phyloP scores from a whole-genome alignment of 1,139 yeast species.

The Yamadazyma spencermartinsiae region DNA sequence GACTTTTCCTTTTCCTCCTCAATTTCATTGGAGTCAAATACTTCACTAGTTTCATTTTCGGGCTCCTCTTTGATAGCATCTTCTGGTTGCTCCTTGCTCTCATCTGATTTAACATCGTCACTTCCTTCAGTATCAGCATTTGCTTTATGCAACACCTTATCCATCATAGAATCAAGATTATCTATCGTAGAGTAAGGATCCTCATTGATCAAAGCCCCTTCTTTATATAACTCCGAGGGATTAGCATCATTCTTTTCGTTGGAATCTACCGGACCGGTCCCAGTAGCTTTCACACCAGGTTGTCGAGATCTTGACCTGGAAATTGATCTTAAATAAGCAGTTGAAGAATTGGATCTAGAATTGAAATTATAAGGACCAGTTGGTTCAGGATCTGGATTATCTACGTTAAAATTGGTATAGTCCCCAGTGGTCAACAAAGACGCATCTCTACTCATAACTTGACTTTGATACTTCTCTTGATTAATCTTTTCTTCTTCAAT shows the following conservation, averaged over 20 bases:
- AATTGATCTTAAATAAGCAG: constrained; percentile 58
- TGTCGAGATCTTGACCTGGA: constrained; percentile 63
- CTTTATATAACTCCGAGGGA: constrained; percentile 38
- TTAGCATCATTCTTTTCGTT: constrained; percentile 50
- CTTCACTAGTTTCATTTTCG: constrained; percentile 2
- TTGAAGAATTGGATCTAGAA: constrained; percentile 36
- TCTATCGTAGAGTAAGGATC: constrained; percentile 46
- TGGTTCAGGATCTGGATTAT: constrained; percentile 27
- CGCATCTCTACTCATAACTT: constrained; percentile 33
- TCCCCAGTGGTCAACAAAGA: constrained; percentile 52
- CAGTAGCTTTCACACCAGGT: constrained; percentile 15
- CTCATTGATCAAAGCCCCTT: constrained; percentile 49
- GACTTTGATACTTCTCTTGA: constrained; percentile 16
- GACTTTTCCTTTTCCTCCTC: constrained; percentile 7
- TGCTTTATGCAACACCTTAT: constrained; percentile 31
- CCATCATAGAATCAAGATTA: constrained; percentile 43
- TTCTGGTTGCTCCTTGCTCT: constrained; percentile 4
- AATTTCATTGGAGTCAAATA: constrained; percentile 12
- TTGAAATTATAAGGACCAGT: constrained; percentile 27
- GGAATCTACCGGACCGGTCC: constrained; percentile 18
- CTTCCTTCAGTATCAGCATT: constrained; percentile 2
- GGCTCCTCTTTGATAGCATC: constrained; percentile 8
- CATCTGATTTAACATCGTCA: constrained; percentile 4
- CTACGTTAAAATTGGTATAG: constrained; percentile 50
- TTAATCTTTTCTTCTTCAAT: constrained; percentile 33